These are phyloP conservation scores for Zostera marina DNA, from an alignment of 116 monocot genomes.

Conservation along the genomic window DNA sequence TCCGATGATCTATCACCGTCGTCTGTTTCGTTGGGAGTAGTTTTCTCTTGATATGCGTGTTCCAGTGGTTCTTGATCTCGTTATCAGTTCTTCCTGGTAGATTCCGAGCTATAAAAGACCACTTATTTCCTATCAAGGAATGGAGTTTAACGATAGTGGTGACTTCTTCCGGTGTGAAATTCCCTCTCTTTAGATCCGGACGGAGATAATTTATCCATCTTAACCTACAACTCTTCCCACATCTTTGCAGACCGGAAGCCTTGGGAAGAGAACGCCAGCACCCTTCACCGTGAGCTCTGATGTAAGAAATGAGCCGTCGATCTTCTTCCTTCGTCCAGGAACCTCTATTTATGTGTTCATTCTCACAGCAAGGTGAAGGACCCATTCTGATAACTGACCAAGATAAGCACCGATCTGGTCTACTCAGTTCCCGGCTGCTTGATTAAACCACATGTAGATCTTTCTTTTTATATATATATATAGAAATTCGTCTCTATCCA, in stretches of 20 bases:
- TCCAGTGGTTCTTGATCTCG: slow-evolving; percentile 26
- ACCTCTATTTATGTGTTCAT: slow-evolving; percentile 88
- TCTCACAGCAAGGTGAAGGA: slow-evolving; percentile 88
- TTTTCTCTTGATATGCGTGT: slow-evolving; percentile 23
- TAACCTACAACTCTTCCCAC: slow-evolving; percentile 26
- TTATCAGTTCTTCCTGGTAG: slow-evolving; percentile 17
- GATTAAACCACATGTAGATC: no score
- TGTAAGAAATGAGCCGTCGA: slow-evolving; percentile 66
- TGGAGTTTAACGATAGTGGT: slow-evolving; percentile 37
- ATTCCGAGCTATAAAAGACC: slow-evolving; percentile 41
- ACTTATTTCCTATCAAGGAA: slow-evolving; percentile 32
- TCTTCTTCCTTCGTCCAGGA: slow-evolving; percentile 98
- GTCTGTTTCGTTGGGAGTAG: no score
- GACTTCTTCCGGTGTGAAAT: slow-evolving; percentile 29
- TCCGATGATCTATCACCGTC: no score
- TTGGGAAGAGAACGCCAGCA: slow-evolving; percentile 96
- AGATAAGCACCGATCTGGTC: no score
- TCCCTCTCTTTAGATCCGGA: slow-evolving; percentile 14
- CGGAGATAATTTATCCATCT: slow-evolving; percentile 30
- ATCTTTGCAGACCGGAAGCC: slow-evolving; percentile 40
- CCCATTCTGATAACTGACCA: slow-evolving; percentile 29
- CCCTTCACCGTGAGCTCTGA: slow-evolving; percentile 82
- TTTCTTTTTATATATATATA: no score
- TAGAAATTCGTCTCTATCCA: no score
- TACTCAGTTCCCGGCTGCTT: no score